phyloP scores from a whole-genome alignment of 306 rosid species.

The Mimosa bimucronata region DNA sequence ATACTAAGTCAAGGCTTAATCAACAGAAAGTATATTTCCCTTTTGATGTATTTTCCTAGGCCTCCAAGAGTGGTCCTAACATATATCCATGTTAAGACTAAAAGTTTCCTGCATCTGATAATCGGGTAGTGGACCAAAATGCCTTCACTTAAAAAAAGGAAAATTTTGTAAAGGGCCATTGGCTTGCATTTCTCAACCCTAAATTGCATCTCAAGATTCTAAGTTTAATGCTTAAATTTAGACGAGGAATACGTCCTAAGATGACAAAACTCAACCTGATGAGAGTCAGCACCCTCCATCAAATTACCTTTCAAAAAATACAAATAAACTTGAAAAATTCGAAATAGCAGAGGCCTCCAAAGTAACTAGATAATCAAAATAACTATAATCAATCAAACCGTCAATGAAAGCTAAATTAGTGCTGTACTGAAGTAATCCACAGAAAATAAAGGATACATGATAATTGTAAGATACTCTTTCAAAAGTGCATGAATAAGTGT shows the following conservation, averaged over 20 bases:
- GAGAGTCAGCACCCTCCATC: not conserved
- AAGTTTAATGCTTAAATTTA: not conserved
- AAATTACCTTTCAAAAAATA: constrained; percentile 16
- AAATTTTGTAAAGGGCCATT: not conserved
- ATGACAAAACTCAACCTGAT: not conserved
- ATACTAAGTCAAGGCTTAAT: too few relatives aligned
- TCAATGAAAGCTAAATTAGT: constrained; percentile 9
- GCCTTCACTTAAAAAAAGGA: not conserved
- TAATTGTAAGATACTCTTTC: not conserved
- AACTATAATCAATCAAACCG: not conserved
- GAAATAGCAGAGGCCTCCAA: constrained; percentile 17
- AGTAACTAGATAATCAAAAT: not conserved
- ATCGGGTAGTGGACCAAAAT: constrained; percentile 4
- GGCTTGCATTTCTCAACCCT: not conserved
- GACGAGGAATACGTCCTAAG: not conserved
- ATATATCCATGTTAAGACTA: not conserved
- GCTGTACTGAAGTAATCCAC: not conserved
- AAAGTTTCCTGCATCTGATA: not conserved
- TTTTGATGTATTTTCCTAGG: too few relatives aligned
- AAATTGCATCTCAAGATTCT: not conserved
- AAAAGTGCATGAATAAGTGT: not conserved
- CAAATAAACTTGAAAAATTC: constrained; percentile 5
- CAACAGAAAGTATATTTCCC: too few relatives aligned
- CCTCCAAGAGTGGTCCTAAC: too few relatives aligned
- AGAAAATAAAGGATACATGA: not conserved